These are phyloP conservation scores for Chaetothyriales sp. DNA, from an alignment of 2,329 filamentous ascomycete genomes.

Conservation along the genomic window DNA sequence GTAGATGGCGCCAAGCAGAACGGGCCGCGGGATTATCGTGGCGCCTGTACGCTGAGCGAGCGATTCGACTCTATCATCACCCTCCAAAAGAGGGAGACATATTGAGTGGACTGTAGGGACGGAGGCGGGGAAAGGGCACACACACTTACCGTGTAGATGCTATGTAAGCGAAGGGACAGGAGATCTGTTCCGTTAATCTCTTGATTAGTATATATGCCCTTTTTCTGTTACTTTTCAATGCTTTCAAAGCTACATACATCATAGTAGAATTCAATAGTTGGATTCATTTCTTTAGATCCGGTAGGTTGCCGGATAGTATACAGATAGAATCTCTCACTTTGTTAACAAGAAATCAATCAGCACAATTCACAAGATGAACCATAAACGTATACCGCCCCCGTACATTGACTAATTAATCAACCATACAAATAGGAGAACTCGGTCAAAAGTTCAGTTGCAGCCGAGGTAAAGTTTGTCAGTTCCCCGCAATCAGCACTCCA, in stretches of 20 bases:
- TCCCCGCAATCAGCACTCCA: no score
- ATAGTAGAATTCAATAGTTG: not conserved
- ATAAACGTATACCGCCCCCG: no score
- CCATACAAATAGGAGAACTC: no score
- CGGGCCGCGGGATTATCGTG: slow-evolving; percentile 2
- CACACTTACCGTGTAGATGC: slow-evolving; percentile 1
- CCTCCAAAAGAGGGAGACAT: no score
- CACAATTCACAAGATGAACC: no score
- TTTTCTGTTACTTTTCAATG: no score
- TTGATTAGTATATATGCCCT: not conserved
- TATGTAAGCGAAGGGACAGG: slow-evolving; percentile 8
- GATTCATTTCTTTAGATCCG: not conserved
- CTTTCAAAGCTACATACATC: not conserved
- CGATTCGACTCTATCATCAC: not conserved
- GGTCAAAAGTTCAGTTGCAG: no score
- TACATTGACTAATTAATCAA: no score
- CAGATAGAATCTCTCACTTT: no score
- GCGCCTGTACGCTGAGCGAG: not conserved
- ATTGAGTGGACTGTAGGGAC: not conserved
- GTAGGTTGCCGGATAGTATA: no score
- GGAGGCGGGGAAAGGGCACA: not conserved
- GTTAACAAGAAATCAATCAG: no score
- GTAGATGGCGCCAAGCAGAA: slow-evolving; percentile 11
- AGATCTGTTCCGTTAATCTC: not conserved
- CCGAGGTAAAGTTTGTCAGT: no score